Conservation (phyloP, 202 grass and related monocot species). For the Digitaria exilis region DNA sequence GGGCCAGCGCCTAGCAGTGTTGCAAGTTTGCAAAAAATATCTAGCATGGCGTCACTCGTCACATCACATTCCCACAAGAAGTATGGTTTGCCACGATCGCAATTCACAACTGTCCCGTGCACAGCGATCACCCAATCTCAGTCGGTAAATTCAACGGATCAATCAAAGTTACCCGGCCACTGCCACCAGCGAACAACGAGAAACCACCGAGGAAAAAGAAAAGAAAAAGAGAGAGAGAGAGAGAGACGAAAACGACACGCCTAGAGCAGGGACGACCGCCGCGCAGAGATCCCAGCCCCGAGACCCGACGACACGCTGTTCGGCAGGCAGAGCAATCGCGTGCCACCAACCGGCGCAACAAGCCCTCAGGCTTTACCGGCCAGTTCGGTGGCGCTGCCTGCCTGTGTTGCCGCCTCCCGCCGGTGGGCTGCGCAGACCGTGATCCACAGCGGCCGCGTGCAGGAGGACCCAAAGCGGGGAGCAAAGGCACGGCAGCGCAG, state of each 20-base stretch:
- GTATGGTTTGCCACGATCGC: background rate
- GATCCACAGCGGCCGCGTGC: slow-evolving; percentile 20
- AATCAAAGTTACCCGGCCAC: background rate
- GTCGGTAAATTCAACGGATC: background rate
- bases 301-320: background rate
- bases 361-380: background rate
- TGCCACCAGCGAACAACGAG: background rate
- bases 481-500: slow-evolving; percentile 18
- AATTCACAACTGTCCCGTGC: background rate
- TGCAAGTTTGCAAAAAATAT: background rate
- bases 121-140: background rate
- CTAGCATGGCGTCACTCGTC: background rate
- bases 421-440: background rate
- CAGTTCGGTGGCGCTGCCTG: slow-evolving; percentile 33
- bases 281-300: background rate
- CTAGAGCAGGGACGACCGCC: background rate
- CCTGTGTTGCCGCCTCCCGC: background rate
- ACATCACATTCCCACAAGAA: background rate
- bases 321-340: background rate
- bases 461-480: background rate
- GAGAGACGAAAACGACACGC: background rate
- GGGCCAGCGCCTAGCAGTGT: background rate
- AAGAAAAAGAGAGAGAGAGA: too few relatives aligned
- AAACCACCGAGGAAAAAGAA: background rate
- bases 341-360: background rate